Evolutionary conservation across 495 filamentous ascomycete genomes (phyloP).

Genomic region (Hypoxylon fuscum): DNA sequence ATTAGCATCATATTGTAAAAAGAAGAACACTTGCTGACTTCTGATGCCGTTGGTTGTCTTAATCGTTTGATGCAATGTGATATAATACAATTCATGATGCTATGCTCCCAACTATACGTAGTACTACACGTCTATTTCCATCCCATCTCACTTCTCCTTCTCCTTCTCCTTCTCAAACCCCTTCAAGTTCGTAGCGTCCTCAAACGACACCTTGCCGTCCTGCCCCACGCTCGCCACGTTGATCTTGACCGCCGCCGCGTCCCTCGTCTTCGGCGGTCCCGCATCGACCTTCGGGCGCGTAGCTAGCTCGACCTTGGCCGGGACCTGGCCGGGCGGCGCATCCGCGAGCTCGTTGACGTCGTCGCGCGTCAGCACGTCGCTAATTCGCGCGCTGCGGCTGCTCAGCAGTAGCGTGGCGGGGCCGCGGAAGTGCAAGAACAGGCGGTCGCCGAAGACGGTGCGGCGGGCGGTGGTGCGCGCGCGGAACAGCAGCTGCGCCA

Average conservation of each 20-base stretch:
- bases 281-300: conserved; percentile 52
- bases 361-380: conserved; percentile 75
- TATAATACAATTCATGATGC: neutral
- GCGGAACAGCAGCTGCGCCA: conserved; percentile 67
- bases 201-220: conserved; percentile 75
- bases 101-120: neutral
- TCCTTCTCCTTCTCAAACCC: conserved; percentile 54
- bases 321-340: conserved; percentile 66
- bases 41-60: too few species aligned
- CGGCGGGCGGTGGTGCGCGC: conserved; percentile 77
- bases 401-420: conserved; percentile 87
- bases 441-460: conserved; percentile 91
- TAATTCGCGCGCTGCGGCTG: conserved; percentile 76
- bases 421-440: conserved; percentile 89
- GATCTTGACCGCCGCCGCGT: conserved; percentile 46
- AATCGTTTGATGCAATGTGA: neutral
- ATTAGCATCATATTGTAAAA: too few species aligned
- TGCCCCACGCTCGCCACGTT: conserved; percentile 67
- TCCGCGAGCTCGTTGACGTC: conserved; percentile 91
- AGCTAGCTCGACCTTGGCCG: conserved; percentile 57
- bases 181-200: conserved; percentile 64
- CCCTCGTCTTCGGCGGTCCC: conserved; percentile 40
- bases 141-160: conserved; percentile 22
- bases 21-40: too few species aligned
- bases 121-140: neutral